Base-by-base conservation (phyloP, 2,329 filamentous ascomycete genomes). In the Ophiocordyceps unilateralis region DNA sequence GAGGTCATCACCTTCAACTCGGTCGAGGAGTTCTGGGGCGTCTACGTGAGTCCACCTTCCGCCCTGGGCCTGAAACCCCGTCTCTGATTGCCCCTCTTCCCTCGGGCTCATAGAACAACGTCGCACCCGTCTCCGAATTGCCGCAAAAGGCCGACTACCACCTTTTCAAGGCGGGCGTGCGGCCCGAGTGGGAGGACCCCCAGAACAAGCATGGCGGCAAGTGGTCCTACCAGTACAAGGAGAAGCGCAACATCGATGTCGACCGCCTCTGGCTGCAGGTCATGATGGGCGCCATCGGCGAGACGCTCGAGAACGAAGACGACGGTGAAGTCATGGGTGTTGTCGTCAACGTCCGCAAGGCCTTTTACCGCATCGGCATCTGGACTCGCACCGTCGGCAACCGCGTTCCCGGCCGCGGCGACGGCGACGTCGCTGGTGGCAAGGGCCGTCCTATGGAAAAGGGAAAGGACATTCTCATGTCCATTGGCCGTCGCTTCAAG, bases 141-240 rank as follows among this genome's bases (percentile, higher is more conserved):
- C 85, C 88, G 39, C 79, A 93, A 59, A 98, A 98, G 72, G 94
- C 91, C 58, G 91, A 98, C 64, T 98, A 98, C 69, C 93, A 98
- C 60, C 83, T 98, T 39, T 98, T 98, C 82, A 98, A 98, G 73
- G 82, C 81, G 55, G 88, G 88, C 51, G 85, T 98, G 49, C 85
- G 91, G 50, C 91, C 91, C 30, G 93, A 98, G 67, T 98, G 91
- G 91, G 91, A 98, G 66, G 91, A 98, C 61, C 73, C 78, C 22
- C 87, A 96, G 70, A 98, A 98, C 72, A 98, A 96, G 76, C 87
- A 96, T 62, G 91, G 91, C 54, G 91, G 91, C 66, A 95, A 95
- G 68, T 98, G 91, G 91, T 88, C 89, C 22, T 96, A 93, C 69
- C 82, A 85, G 57, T 95, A 94, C 79, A 93, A 93, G 72, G 86